Evolutionary conservation across 2,329 filamentous ascomycete species (phyloP), one percentile per base, ranked within the genome.

Genomic region (Lojkania enalia): DNA sequence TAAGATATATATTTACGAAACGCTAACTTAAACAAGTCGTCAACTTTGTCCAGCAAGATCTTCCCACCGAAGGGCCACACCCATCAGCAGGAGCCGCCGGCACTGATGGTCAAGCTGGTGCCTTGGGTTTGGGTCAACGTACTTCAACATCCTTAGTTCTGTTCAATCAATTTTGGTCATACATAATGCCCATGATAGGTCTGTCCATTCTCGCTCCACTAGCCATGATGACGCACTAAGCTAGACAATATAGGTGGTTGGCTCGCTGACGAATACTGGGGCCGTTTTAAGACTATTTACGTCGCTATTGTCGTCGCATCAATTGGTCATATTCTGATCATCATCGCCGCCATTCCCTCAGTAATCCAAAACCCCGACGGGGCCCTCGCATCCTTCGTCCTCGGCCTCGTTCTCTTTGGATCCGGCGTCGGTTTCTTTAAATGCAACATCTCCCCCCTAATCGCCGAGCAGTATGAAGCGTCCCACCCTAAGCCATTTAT

Each of bases 391-490:
- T 72, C 75, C 0, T 77, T 79, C 48, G 72, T 81, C 39, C 58
- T 75, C 2, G 73, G 75, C 14, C 73, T 74, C 19, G 49, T 74
- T 3, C 55, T 74, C 7, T 70, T 74, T 29, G 71, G 72, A 4
- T 52, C 71, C 21, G 72, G 70, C 20, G 69, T 71, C n/a, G 72
- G 71, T 31, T 70, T 71, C 9, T 73, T 74, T 57, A 74, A 74
- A 40, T 58, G 46, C 27, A 61, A 59, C 35, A 60, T 63, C 20
- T 81, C 83, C 0, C 83, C 84, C 0, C 72, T 87, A 7, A 79
- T 88, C 42, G 83, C 83, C n/a, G 85, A 88, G 57, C 84, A 88
- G 15, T 27, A 27, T n/a, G 25, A 27, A 27, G 25, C 68, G 80
- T 84, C 63, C 72, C 74, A 39, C 39, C 75, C 73, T 2, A 61